Evolutionary conservation across 2,329 filamentous ascomycete species (phyloP), one percentile per base, ranked within the genome.

Genomic region (Aspergillus piperis): DNA sequence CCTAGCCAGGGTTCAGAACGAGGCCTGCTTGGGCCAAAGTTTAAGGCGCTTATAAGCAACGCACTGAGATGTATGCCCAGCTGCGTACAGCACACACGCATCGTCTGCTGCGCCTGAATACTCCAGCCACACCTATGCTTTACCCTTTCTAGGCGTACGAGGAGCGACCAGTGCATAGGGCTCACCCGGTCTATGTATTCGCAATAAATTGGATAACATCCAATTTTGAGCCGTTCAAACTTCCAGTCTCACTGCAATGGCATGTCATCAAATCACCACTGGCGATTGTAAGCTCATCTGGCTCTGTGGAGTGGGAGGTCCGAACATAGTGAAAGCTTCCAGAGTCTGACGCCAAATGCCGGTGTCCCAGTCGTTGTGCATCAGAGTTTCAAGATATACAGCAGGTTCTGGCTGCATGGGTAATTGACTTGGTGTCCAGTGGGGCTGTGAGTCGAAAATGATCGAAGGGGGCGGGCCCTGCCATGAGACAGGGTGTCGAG

Each of bases 291-390:
- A 8, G 7, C 23, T 23, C 44, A 49, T 49, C 11, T 49, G 44
- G 23, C 21, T 25, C 25, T 49, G 44, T 27, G 44, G 44, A 10
- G 11, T 27, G 30, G 47, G 49, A n/a, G 51, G 57, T 2, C 51
- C 57, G 27, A 59, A 55, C 57, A 52, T 54, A 23, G 57, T 51
- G 42, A 59, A 55, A 15, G 25, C 54, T 36, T 59, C 51, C 2
- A 59, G 42, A 32, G 54, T 55, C 23, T 59, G 57, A 42, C 54
- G 30, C 57, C 51, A 59, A 11, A 59, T 7, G n/a, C 11, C n/a
- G 2, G 23, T 19, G 11, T 59, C 57, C 30, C 48, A 27, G 11
- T 54, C 41, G 25, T 55, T 11, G 15, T 49, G 44, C 23, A 49
- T 49, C 23, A 49, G 23, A 3, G 21, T n/a, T 49, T 49, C 44